Base-by-base conservation (phyloP, 1,284 basidiomycete genomes). In the Apiotrichum montevideense region DNA sequence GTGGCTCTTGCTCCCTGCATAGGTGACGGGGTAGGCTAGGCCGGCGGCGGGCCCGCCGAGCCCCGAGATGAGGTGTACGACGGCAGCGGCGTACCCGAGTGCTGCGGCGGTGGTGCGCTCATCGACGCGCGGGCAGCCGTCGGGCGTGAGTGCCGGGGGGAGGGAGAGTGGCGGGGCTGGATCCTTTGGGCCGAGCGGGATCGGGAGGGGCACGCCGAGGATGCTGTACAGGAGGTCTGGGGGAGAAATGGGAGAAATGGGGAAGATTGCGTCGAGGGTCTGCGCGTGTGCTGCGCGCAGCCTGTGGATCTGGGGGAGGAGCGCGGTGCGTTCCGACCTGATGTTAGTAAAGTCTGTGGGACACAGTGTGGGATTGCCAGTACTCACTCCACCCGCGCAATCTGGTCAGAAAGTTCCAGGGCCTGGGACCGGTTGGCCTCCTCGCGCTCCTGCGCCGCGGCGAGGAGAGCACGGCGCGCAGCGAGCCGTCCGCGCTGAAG, bases 21-120 rank as follows among this genome's bases (percentile, higher is more conserved):
- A 93, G 32, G 87, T 92, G 55, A 97, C 82, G 33, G 92, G 90
- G 78, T 97, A 97, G 7, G 88, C 82, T 44, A 96, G 77, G n/a
- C 81, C 79, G 58, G 64, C 40, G 2, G 58, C 63, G 8, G 56
- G 42, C 14, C 61, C 85, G 59, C 88, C 78, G 65, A 95, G 90
- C n/a, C 82, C 80, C 0, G 88, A 84, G 47, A 96, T 79, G 11
- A 92, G 78, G 54, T 90, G 86, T 42, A 93, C 81, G 3, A 91
- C 81, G 69, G 93, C 86, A 0, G 90, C 92, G 0, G 86, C 88
- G 70, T 87, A 93, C 2, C 92, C 93, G 21, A 97, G 79, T 3
- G 92, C 88, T 4, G 88, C 87, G 0, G 92, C 87, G 3, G 91
- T 84, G 3, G 82, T 79, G 53, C 92, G 87, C 73, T 95, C 92